Base-by-base conservation (phyloP, 2,329 filamentous ascomycete genomes). In the Chaetomiaceae sp. region DNA sequence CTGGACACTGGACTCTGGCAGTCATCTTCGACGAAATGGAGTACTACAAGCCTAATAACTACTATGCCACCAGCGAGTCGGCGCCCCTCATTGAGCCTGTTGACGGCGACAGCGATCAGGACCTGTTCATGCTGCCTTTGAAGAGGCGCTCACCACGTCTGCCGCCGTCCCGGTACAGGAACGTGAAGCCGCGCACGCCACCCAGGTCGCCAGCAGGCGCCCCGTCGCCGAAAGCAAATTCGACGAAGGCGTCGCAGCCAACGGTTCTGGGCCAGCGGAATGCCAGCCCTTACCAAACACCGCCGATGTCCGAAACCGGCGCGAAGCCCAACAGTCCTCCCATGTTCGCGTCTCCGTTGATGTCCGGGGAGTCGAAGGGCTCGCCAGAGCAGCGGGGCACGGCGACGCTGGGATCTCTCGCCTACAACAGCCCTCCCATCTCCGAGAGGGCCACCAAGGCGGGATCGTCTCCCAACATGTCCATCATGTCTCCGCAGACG, bases 41-140 rank as follows among this genome's bases (percentile, higher is more conserved):
- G 26, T 52, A n/a, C n/a, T n/a, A 47, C 30, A 46, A 37, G 37
- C 48, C 42, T 3, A 52, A 47, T 33, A 44, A 48, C 15, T 22
- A 14, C 8, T 54, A 40, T 30, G 35, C 48, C 49, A 54, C 52
- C 27, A 54, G 52, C 45, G 52, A 54, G 38, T 47, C 52, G 33
- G 50, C 52, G 6, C 52, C 52, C 17, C 45, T 54, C 6, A 54
- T 54, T 18, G 39, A 48, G 42, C 45, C 52, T 7, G 35, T 54
- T 38, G 52, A 52, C 17, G 40, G 24, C 43, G 47, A 36, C 9
- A 44, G 38, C 34, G 50, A 54, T 33, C 38, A 27, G 15, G 52
- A 49, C n/a, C 30, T 54, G 7, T 54, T 54, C 19, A 48, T 50
- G 47, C 50, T 54, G 8, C 52, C 52, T 8, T 26, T 54, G 14